Evolutionary conservation across 2,329 filamentous ascomycete genomes (phyloP).

Genomic region (Tolypocladium amazonense): DNA sequence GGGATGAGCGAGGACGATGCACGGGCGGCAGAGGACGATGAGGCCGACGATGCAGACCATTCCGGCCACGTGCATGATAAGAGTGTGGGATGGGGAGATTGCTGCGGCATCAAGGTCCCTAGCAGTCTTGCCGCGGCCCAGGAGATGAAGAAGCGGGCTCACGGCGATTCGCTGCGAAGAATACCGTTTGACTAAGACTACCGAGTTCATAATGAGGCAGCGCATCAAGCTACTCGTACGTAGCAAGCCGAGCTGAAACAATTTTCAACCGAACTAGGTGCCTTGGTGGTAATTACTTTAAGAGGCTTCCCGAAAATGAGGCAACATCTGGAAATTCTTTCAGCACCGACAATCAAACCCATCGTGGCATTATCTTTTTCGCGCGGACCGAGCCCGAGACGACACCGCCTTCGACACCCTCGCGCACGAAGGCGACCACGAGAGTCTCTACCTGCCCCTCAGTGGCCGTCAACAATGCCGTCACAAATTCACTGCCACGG

Average conservation of each 20-base stretch:
- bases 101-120: conserved; percentile 95
- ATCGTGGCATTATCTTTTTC: conserved; percentile 18
- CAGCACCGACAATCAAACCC: conserved; percentile 3
- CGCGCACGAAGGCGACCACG: conserved; percentile 13
- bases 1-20: conserved; percentile 65
- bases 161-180: conserved; percentile 50
- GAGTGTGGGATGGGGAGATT: conserved; percentile 73
- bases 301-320: conserved; percentile 15
- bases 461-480: conserved; percentile 22
- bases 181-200: conserved; percentile 65
- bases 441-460: conserved; percentile 15
- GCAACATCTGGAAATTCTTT: not conserved
- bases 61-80: conserved; percentile 54
- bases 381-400: conserved; percentile 10
- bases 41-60: conserved; percentile 39
- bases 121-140: conserved; percentile 85
- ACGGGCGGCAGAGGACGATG: conserved; percentile 33
- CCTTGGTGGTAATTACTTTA: not conserved
- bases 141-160: conserved; percentile 69
- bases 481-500: conserved; percentile 13
- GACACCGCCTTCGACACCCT: conserved; percentile 39
- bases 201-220: not conserved
- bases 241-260: not conserved
- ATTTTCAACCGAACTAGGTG: not conserved
- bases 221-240: not conserved